phyloP scores from a whole-genome alignment of 257 asterid genomes.

The Knoxia roxburghii region DNA sequence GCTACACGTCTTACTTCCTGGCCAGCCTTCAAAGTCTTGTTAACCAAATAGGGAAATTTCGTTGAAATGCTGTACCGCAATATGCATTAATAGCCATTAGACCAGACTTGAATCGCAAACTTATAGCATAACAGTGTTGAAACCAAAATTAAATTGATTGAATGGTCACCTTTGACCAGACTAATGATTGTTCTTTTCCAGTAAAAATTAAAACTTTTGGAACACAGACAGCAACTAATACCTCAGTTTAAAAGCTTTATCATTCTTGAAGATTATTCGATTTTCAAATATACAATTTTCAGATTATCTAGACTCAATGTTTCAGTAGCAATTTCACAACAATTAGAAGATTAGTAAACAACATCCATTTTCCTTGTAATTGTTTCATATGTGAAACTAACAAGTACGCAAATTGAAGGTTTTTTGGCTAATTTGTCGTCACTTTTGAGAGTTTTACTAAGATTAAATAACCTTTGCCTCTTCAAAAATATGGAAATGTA shows the following conservation, averaged over 20 bases:
- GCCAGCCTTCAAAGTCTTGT: conserved; percentile 71
- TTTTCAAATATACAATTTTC: neutral
- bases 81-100: conserved; percentile 7
- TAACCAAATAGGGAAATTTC: conserved; percentile 84
- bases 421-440: neutral
- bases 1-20: conserved; percentile 95
- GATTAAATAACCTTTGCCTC: neutral
- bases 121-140: neutral
- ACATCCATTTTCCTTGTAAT: neutral
- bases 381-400: neutral
- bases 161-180: neutral
- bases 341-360: neutral
- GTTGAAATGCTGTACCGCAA: conserved; percentile 50
- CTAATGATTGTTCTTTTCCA: neutral
- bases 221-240: neutral
- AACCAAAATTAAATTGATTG: conserved; percentile 7
- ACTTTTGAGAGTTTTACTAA: neutral
- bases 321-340: neutral
- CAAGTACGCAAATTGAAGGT: neutral
- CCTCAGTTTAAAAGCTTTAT: neutral
- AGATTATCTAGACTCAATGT: neutral
- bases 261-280: neutral
- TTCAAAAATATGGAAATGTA: neutral
- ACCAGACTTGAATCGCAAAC: neutral
- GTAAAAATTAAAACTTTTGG: neutral